Conservation (phyloP, 352 stramenopile species). For the Globisporangium acanthophoron region DNA sequence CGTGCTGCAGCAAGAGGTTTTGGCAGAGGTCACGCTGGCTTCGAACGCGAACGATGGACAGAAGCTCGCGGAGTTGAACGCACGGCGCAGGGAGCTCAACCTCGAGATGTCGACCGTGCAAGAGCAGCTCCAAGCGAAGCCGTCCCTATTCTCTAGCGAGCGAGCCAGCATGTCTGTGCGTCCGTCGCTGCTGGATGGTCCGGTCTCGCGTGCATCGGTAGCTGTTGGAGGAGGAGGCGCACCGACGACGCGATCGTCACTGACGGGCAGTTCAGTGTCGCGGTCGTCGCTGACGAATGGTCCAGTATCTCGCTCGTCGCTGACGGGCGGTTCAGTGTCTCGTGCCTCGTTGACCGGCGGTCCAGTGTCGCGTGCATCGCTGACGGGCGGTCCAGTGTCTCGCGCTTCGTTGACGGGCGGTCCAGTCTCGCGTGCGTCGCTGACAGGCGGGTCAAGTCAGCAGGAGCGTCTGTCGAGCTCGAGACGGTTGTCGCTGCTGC, state of each 20-base stretch:
- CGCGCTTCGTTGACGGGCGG: conserved; percentile 2
- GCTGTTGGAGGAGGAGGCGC: conserved; percentile 3
- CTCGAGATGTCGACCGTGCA: conserved; percentile 71
- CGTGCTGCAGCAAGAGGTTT: conserved; percentile 48
- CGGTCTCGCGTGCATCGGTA: background rate
- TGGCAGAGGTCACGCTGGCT: conserved; percentile 53
- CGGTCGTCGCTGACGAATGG: conserved; percentile 1
- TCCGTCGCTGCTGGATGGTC: conserved; percentile 17
- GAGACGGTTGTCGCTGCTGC: conserved; percentile 22
- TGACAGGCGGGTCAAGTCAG: conserved; percentile 2
- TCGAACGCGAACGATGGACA: conserved; percentile 45
- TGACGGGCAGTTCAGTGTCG: background rate
- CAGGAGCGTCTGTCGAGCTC: conserved; percentile 7
- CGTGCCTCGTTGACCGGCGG: conserved; percentile 4
- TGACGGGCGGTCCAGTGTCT: background rate
- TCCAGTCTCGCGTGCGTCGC: conserved; percentile 3
- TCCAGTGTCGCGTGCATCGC: background rate
- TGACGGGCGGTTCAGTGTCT: background rate
- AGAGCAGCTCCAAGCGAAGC: conserved; percentile 21
- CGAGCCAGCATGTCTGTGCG: conserved; percentile 21
- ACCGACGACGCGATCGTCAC: background rate
- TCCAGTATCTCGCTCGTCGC: background rate
- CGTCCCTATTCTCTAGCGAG: conserved; percentile 21
- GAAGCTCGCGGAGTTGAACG: conserved; percentile 43
- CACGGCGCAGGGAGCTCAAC: conserved; percentile 55